Evolutionary conservation across 2,329 filamentous ascomycete species (phyloP), one percentile per base, ranked within the genome.

Genomic region (Aspergillus brasiliensis): DNA sequence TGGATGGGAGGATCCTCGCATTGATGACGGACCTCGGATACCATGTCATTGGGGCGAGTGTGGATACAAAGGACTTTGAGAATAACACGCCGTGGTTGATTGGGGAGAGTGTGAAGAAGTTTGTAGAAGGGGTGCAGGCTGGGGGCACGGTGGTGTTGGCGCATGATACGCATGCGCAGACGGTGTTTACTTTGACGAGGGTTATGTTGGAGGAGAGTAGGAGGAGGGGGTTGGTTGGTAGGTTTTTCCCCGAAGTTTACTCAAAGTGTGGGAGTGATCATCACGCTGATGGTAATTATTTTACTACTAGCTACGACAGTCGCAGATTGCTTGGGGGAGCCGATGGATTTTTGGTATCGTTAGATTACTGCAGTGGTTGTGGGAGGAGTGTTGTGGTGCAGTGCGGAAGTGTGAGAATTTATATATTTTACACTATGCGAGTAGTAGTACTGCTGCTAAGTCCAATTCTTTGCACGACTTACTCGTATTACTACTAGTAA

Each of bases 251-350:
- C 27, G 27, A 51, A 13, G 37, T 57, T 38, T 8, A 42, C 2
- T 31, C 17, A 10, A 38, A 27, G 11, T 34, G 25, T 34, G 44
- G 21, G 1, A 5, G 37, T 17, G 21, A 8, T 40, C 15, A 59
- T 38, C 40, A 15, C 7, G 21, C 47, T 27, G 13, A 58, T 58
- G 44, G 27, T 53, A n/a, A 56, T 44, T 57, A 34, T 49, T 51
- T 2, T 1, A 17, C 59, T 64, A n/a, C n/a, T 67, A 69, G 79
- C 81, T 46, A 83, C 84, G 27, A 84, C 84, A 1, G 80, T 86
- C 4, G 85, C 84, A 0, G 82, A 86, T 60, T 88, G 85, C 59
- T 75, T 87, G 15, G 81, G 80, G 0, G 84, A 87, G 58, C 71
- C 83, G 7, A 60, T 60, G n/a, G 75, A 71, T 15, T 78, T 81